phyloP scores from a whole-genome alignment of 352 stramenopile genomes.

The Elongisporangium prolatum region DNA sequence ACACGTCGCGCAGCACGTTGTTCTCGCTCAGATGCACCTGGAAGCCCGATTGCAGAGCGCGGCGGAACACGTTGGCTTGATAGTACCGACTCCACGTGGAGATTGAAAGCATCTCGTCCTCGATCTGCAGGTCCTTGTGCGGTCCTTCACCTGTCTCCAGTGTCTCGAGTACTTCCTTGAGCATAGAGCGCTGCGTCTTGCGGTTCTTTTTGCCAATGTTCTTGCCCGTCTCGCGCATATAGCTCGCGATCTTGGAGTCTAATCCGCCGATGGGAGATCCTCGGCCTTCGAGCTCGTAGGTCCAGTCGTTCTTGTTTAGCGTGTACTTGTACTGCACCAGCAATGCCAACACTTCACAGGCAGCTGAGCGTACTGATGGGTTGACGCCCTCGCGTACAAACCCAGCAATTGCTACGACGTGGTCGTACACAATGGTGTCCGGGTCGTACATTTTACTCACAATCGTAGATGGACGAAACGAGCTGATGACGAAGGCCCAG shows the following conservation, averaged over 20 bases:
- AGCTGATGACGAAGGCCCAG: constrained; percentile 55
- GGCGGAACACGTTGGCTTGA: constrained; percentile 56
- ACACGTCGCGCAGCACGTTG: constrained; percentile 49
- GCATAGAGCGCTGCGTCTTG: constrained; percentile 51
- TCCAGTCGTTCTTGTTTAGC: constrained; percentile 27
- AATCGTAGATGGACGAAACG: constrained; percentile 36
- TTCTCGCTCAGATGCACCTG: constrained; percentile 63
- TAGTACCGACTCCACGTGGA: constrained; percentile 64
- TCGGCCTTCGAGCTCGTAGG: constrained; percentile 34
- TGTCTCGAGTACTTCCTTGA: constrained; percentile 70
- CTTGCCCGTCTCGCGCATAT: constrained; percentile 64
- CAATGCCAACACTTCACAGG: constrained; percentile 55
- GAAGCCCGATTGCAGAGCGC: constrained; percentile 46
- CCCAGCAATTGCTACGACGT: constrained; percentile 41
- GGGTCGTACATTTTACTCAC: constrained; percentile 46
- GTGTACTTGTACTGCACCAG: constrained; percentile 64
- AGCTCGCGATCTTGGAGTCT: constrained; percentile 44
- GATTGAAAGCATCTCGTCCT: constrained; percentile 43
- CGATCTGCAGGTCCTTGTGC: constrained; percentile 44
- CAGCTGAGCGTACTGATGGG: constrained; percentile 28
- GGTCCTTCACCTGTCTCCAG: constrained; percentile 48
- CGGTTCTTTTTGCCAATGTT: constrained; percentile 72
- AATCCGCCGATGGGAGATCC: constrained; percentile 41
- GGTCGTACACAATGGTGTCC: constrained; percentile 39
- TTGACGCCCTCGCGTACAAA: constrained; percentile 52